Evolutionary conservation across 169 alveolate species (phyloP).

Genomic region (Plasmodium cynomolgi): DNA sequence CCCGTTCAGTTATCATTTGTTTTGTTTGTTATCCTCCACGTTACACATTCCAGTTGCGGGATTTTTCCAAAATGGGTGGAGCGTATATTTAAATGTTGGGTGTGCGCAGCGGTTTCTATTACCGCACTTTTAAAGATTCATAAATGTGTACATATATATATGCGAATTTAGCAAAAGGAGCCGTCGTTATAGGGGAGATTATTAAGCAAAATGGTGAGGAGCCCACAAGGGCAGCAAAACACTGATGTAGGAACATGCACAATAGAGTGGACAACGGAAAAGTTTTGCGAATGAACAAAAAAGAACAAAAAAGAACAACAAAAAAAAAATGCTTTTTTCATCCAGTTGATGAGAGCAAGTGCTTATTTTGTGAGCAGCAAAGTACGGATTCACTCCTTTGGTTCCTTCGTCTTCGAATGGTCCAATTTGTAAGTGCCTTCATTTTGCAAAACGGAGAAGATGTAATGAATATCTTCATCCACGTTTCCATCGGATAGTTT

Average conservation of each 20-base stretch:
- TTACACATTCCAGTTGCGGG: neutral
- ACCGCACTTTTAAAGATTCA: neutral
- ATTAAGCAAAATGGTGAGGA: neutral
- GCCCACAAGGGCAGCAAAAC: neutral
- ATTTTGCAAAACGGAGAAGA: conserved; percentile 52
- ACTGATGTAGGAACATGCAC: neutral
- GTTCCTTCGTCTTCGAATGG: conserved; percentile 46
- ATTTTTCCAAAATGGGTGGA: neutral
- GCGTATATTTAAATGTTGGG: neutral
- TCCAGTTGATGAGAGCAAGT: neutral
- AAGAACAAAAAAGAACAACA: neutral
- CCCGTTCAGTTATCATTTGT: neutral
- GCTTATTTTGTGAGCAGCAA: neutral
- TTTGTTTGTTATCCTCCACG: neutral
- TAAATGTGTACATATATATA: neutral
- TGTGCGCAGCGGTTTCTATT: neutral
- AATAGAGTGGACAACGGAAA: neutral
- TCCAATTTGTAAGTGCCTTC: conserved; percentile 58
- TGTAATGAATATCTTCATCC: conserved; percentile 28
- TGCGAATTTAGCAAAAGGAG: neutral
- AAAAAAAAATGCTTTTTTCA: neutral
- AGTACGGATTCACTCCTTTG: neutral
- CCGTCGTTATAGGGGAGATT: neutral
- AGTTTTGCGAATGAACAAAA: neutral
- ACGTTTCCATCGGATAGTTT: conserved; percentile 8